Percentiles rank a stretch among this genome's conserved stretches.
Conservation (phyloP, 257 asterid species). For the Ligustrum vulgare region DNA sequence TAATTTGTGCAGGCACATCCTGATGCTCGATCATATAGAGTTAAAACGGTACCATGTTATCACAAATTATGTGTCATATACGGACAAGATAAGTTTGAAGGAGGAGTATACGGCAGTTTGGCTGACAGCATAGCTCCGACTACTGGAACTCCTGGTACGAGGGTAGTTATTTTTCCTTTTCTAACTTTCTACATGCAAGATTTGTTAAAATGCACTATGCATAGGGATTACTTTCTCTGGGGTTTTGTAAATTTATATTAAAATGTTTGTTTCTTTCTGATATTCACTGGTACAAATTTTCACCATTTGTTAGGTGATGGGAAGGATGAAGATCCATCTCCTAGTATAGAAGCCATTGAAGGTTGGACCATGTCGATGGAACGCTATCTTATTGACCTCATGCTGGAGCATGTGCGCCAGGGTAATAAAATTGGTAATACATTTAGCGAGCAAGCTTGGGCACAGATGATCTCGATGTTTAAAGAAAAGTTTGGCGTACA, state of each 20-base stretch:
- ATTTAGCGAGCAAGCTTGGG: conserved; percentile 39
- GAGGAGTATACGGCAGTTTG: conserved; percentile 17
- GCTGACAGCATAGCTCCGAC: conserved; percentile 20
- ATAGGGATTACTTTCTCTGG: not conserved
- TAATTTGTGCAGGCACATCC: conserved; percentile 37
- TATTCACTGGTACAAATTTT: not conserved
- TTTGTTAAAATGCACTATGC: not conserved
- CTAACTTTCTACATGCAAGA: not conserved
- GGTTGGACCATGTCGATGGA: conserved; percentile 40
- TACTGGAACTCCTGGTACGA: conserved; percentile 19
- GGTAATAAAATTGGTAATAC: conserved; percentile 27
- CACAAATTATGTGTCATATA: conserved; percentile 38
- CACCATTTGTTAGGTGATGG: conserved; percentile 22
- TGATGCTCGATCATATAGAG: conserved; percentile 42
- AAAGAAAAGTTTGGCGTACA: conserved; percentile 30
- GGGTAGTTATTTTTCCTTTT: not conserved
- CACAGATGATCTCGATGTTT: conserved; percentile 33
- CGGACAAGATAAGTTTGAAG: conserved; percentile 38
- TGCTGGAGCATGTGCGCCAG: conserved; percentile 32
- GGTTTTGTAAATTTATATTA: not conserved
- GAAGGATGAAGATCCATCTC: conserved; percentile 22
- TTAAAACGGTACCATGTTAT: conserved; percentile 38
- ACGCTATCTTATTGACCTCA: conserved; percentile 30
- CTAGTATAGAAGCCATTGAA: conserved; percentile 8
- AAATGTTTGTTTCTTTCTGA: not conserved